Base-by-base conservation (phyloP, 352 stramenopile species). In the Phytophthora aleatoria region DNA sequence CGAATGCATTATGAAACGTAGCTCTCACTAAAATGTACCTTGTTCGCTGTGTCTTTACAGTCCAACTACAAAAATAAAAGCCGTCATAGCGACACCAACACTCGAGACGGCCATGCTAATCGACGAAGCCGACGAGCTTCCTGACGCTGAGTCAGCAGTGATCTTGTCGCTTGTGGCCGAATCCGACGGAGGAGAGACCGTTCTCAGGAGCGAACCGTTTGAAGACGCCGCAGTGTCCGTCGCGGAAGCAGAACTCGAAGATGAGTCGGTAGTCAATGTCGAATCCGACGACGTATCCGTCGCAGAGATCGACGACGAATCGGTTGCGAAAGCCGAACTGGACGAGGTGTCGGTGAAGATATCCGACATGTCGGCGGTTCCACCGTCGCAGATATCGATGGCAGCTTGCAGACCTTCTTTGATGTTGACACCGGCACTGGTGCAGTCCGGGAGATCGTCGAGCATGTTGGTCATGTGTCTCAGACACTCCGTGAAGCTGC, bases 381-480 rank as follows among this genome's bases (percentile, higher is more conserved):
- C 50, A 36, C 26, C 45, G 8, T 50, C 45, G 41, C 68, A 76
- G 53, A 57, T 55, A 5, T 60, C 57, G 38, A 72, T 31, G 2
- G 59, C 28, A 26, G 28, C 24, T 50, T 56, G 38, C 16, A 76
- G 31, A 0, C 31, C 57, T 12, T 58, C 20, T 10, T 64, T 65
- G 33, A 66, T 13, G 53, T 55, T 69, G 24, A 72, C 49, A 27
- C 68, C 57, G 44, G 42, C 52, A 24, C 12, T 48, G 1, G 57
- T 59, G 39, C 68, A 76, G 57, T 69, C 53, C 27, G 68, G 68
- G 12, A 72, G 43, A 7, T 57, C 10, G 13, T 47, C 42, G 6
- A 61, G n/a, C 43, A 76, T 52, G 15, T 45, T 27, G 3, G 30
- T 27, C 24, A 69, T 50, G 35, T 52, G 38, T 8, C 52, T 7